Evolutionary conservation across 345 rosid species (phyloP).

Genomic region (Sisymbrium irio): DNA sequence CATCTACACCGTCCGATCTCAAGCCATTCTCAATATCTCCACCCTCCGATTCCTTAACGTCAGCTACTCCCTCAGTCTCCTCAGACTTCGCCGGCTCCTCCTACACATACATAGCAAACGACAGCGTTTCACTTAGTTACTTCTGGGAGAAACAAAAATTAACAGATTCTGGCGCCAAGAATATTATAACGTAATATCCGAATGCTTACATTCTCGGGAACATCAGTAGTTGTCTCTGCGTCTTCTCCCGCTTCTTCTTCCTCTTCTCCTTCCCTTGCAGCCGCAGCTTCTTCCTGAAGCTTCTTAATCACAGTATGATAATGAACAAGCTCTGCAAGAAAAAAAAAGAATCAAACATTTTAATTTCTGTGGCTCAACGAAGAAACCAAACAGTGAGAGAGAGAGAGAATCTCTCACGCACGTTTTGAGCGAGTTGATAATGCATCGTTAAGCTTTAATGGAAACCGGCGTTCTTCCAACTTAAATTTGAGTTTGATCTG

Average conservation of each 20-base stretch:
- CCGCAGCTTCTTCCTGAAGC: conserved; percentile 51
- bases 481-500: conserved; percentile 73
- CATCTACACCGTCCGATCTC: conserved; percentile 36
- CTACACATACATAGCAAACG: conserved; percentile 34
- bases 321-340: conserved; percentile 55
- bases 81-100: conserved; percentile 37
- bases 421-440: conserved; percentile 54
- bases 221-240: conserved; percentile 34
- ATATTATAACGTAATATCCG: background rate
- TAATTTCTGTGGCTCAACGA: background rate
- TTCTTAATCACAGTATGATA: conserved; percentile 58
- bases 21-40: conserved; percentile 22
- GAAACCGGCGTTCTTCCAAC: conserved; percentile 71
- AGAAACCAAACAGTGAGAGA: background rate
- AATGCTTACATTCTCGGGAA: conserved; percentile 23
- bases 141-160: background rate
- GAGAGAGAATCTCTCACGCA: conserved; percentile 39
- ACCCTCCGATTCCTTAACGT: conserved; percentile 33
- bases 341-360: background rate
- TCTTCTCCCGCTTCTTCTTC: conserved; percentile 23
- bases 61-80: conserved; percentile 23
- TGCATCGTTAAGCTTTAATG: conserved; percentile 60
- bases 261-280: conserved; percentile 35
- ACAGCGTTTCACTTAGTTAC: background rate
- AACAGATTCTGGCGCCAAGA: conserved; percentile 10